A percentile compares a stretch with the other conserved stretches of the same genome.
Evolutionary conservation across 2,329 filamentous ascomycete species (phyloP).

Genomic region (Fusarium sp.): DNA sequence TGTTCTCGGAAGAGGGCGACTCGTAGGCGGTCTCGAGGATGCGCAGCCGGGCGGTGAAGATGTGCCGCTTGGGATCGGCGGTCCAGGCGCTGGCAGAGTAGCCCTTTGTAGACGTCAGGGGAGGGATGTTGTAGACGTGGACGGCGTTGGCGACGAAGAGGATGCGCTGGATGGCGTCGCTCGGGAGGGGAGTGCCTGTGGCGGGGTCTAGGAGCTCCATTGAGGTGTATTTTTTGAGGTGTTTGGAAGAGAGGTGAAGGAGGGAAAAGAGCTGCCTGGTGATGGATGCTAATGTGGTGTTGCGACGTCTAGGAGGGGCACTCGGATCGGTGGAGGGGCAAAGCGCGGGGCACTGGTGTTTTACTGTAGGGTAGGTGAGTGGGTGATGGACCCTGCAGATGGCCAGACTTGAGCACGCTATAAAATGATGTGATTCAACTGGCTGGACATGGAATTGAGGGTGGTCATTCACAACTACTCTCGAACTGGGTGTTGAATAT

Average conservation of each 20-base stretch:
- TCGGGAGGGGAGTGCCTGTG: constrained; percentile 75
- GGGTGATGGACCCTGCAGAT: not conserved
- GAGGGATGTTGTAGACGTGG: constrained; percentile 90
- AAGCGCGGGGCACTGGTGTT: constrained; percentile 27
- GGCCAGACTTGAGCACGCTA: constrained; percentile 23
- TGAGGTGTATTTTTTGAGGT: not conserved
- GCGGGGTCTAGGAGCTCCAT: constrained; percentile 79
- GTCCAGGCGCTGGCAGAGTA: constrained; percentile 86
- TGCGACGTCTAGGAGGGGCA: constrained; percentile 8
- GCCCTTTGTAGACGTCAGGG: constrained; percentile 80
- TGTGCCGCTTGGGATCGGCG: constrained; percentile 75
- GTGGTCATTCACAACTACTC: not conserved
- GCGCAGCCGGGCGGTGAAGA: constrained; percentile 87
- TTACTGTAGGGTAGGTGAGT: constrained; percentile 30
- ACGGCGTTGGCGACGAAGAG: constrained; percentile 81
- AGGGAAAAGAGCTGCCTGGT: not conserved
- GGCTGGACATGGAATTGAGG: not conserved
- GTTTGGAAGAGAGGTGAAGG: not conserved
- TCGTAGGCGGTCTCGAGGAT: constrained; percentile 79
- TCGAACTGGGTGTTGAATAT: not conserved
- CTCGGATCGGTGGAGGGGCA: constrained; percentile 35
- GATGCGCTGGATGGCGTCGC: constrained; percentile 85
- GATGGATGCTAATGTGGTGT: not conserved
- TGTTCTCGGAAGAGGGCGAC: constrained; percentile 55
- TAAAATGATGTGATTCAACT: constrained; percentile 24